A percentile compares a stretch with the other conserved stretches of the same genome.
Evolutionary conservation across 257 asterid species (phyloP).

Genomic region (Lavandula angustifolia): DNA sequence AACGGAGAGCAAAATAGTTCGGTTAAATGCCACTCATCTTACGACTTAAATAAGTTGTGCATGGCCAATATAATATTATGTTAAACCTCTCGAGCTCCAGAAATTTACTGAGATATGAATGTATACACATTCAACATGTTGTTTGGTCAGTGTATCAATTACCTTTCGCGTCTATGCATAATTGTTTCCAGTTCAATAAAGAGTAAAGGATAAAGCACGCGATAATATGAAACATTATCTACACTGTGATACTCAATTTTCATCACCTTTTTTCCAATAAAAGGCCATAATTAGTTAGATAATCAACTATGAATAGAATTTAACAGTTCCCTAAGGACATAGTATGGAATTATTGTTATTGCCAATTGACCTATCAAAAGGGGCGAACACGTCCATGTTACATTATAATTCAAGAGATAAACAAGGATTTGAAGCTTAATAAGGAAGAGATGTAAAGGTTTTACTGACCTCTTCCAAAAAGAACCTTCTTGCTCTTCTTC

Average conservation of each 20-base stretch:
- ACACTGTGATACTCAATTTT: background rate
- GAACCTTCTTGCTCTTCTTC: constrained; percentile 76
- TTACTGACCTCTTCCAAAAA: constrained; percentile 58
- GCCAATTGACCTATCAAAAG: background rate
- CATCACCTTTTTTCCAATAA: background rate
- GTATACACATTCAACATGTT: constrained; percentile 20
- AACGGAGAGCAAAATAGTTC: constrained; percentile 25
- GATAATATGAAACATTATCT: background rate
- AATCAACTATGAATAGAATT: background rate
- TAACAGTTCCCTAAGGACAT: background rate
- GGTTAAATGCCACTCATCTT: background rate
- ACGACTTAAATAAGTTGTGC: background rate
- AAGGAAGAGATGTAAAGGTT: constrained; percentile 23
- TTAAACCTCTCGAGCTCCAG: constrained; percentile 20
- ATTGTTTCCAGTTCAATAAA: constrained; percentile 1
- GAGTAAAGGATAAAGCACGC: background rate
- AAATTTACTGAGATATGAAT: background rate
- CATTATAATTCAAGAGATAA: constrained; percentile 20
- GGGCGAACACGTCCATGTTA: background rate
- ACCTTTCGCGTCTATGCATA: constrained; percentile 12
- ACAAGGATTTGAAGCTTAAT: constrained; percentile 23
- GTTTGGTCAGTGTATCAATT: constrained; percentile 15
- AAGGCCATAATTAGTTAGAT: constrained; percentile 4
- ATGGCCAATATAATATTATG: constrained; percentile 1
- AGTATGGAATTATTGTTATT: background rate